Evolutionary conservation across 306 rosid species (phyloP), one percentile per base, ranked within the genome.

Genomic region (Fagus crenata): DNA sequence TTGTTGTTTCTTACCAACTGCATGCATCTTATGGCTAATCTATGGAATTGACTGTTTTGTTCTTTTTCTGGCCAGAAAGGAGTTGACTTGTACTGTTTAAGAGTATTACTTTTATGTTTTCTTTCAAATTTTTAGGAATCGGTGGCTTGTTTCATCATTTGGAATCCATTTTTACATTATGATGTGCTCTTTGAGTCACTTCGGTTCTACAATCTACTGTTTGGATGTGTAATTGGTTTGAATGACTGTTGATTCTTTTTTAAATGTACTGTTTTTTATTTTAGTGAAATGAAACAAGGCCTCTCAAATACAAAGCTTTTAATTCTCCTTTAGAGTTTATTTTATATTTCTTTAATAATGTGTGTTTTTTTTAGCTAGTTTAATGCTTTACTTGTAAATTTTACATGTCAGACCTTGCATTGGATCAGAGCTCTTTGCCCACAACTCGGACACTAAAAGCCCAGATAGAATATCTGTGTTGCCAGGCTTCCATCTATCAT

Each of bases 381-480:
- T 53, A 33, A 37, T 59, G 49, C 17, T 32, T 71, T 81, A 33
- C 58, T 53, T 6, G 67, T 74, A 7, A 40, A 22, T 42, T 36
- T 82, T 76, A 49, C 56, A 72, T 69, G 69, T 70, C 88, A 91
- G 97, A 88, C 85, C 84, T 75, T 80, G 85, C 75, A 67, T 77
- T 61, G 90, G 92, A 31, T 72, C 86, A 0, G 89, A 89, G 78
- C 84, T 88, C 68, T 89, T 83, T 9, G 86, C 85, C 75, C 74
- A 39, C 64, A 81, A 39, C 32, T 81, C 78, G 1, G 82, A 75
- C 69, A 56, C 78, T 1, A 77, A 65, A 42, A 84, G 43, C 61
- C 78, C 67, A 43, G 81, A 78, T 54, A 80, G n/a, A 28, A 77
- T 90, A 33, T 77, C 75, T 36, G 69, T 83, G 46, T 73, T 18